These are phyloP conservation scores for Plasmodium malariae DNA, from an alignment of 169 alveolate genomes.

Conservation along the genomic window DNA sequence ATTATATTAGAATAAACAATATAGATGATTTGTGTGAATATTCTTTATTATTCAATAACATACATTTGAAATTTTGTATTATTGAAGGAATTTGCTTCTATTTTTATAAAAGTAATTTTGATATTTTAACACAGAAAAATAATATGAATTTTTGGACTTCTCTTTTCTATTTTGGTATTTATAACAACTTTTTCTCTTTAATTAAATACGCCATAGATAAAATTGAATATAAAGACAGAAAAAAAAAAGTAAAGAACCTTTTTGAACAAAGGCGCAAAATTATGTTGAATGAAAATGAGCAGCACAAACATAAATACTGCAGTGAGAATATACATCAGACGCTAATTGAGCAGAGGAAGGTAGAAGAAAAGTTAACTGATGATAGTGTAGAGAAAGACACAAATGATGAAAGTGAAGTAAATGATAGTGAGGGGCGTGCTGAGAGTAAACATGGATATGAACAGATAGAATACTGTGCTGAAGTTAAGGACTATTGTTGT, in stretches of 20 bases:
- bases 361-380: not conserved
- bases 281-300: not conserved
- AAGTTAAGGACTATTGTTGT: not conserved
- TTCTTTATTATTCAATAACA: slow-evolving; percentile 46
- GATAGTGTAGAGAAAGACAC: not conserved
- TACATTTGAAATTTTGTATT: slow-evolving; percentile 44
- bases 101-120: slow-evolving; percentile 51
- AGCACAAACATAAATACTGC: not conserved
- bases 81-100: slow-evolving; percentile 68
- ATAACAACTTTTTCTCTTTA: slow-evolving; percentile 55
- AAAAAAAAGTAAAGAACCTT: slow-evolving; percentile 16
- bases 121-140: slow-evolving; percentile 34
- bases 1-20: slow-evolving; percentile 22
- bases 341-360: not conserved
- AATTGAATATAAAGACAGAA: slow-evolving; percentile 13
- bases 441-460: not conserved
- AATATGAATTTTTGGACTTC: slow-evolving; percentile 56
- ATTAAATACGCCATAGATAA: slow-evolving; percentile 63
- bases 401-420: not conserved
- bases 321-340: not conserved
- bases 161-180: slow-evolving; percentile 66
- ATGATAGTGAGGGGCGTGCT: not conserved
- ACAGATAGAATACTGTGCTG: not conserved
- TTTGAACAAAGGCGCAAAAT: too few relatives aligned
- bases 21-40: slow-evolving; percentile 71